phyloP scores from a whole-genome alignment of 2,329 filamentous ascomycete species.

The Fusarium sulawesiense region DNA sequence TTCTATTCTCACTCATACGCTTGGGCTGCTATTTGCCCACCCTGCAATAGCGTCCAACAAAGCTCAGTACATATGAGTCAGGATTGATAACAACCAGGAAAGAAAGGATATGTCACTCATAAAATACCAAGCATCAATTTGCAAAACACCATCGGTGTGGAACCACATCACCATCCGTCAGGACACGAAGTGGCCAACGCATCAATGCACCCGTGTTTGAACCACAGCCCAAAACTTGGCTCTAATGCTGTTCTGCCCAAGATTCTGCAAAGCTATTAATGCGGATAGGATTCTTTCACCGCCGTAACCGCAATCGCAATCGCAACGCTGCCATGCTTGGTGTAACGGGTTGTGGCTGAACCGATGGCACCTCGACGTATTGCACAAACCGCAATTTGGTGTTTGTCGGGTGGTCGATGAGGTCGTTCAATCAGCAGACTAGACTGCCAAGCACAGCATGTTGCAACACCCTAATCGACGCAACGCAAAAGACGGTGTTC shows the following conservation, averaged over 20 bases:
- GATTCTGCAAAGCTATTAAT: slow-evolving; percentile 39
- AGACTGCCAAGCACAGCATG: not conserved
- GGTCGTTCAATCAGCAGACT: slow-evolving; percentile 8
- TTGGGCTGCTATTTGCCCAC: slow-evolving; percentile 25
- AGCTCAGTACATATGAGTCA: slow-evolving; percentile 36
- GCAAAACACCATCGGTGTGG: slow-evolving; percentile 37
- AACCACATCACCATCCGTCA: slow-evolving; percentile 31
- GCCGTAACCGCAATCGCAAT: slow-evolving; percentile 28
- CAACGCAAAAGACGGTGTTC: slow-evolving; percentile 3
- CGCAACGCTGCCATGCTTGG: slow-evolving; percentile 18
- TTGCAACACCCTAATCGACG: not conserved
- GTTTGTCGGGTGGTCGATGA: not conserved
- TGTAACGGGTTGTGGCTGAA: slow-evolving; percentile 27
- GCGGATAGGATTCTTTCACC: slow-evolving; percentile 25
- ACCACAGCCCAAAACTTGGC: slow-evolving; percentile 32
- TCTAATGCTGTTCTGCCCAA: slow-evolving; percentile 37
- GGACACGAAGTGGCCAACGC: slow-evolving; percentile 39
- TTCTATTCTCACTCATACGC: slow-evolving; percentile 17
- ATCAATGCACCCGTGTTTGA: slow-evolving; percentile 36
- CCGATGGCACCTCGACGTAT: slow-evolving; percentile 9
- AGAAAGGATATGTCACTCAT: slow-evolving; percentile 27
- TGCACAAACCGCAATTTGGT: not conserved
- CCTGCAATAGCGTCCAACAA: not conserved
- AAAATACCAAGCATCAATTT: slow-evolving; percentile 14
- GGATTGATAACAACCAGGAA: slow-evolving; percentile 26